Evolutionary conservation across 371 early-diverging fungal genomes (phyloP), one percentile per base, ranked within the genome.

Genomic region (Mortierella sp.): DNA sequence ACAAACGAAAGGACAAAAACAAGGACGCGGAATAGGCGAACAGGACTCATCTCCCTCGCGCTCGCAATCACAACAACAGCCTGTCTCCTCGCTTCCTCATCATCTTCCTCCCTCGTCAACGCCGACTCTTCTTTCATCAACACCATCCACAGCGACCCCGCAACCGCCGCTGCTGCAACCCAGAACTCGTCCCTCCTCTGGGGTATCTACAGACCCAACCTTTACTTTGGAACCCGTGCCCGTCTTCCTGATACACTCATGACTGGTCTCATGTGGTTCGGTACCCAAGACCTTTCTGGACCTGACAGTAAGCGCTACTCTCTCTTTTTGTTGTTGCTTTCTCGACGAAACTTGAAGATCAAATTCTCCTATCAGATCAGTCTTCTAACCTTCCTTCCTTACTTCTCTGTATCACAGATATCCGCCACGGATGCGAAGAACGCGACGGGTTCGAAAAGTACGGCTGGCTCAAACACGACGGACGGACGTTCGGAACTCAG

Each of bases 201-300:
- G 98, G 98, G 99, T n/a, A 95, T 97, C 0, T 98, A 97, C 85
- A 91, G 98, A 46, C 98, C 98, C 49, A 96, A 97, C 83, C 91
- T 98, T n/a, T 99, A 98, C 89, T 97, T 98, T 90, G 99, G 99
- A 44, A 95, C 96, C 0, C 92, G 96, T 1, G 94, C 97, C 12
- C 95, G 97, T 68, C 71, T 94, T 10, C 93, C 96, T 0, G 90
- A 95, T 63, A 92, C 97, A 3, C 82, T 98, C 54, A 90, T 96
- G 90, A 95, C 97, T 14, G 98, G 99, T 6, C 90, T 98, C 27
- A 95, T 97, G 93, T 99, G 99, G 99, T 97, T 95, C 88, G 95
- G 96, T 27, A 90, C 93, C 0, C 86, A 88, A 44, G 88, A 93
- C n/a, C 87, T 90, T 49, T 84, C 90, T 41, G 91, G 90, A 8